A percentile compares a stretch with the other conserved stretches of the same genome.
Conservation (phyloP, 1,139 yeast genomes). For the Cylindricascospora bacillispora region DNA sequence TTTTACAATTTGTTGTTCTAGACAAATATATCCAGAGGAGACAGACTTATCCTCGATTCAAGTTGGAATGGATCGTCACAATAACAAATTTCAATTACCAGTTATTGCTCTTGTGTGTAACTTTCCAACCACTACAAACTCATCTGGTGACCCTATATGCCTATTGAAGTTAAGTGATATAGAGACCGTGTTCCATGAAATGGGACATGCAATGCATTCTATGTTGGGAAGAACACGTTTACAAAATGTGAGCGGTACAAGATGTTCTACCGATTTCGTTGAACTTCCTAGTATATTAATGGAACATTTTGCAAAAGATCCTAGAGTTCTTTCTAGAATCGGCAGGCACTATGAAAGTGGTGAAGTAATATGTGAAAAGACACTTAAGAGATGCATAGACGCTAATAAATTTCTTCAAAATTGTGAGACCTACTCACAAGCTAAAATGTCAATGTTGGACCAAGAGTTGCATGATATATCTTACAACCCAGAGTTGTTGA, state of each 20-base stretch:
- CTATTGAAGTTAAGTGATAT: conserved; percentile 65
- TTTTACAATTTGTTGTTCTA: conserved; percentile 90
- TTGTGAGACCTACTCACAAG: conserved; percentile 76
- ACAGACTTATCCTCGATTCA: conserved; percentile 29
- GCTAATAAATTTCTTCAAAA: conserved; percentile 45
- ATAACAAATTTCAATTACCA: conserved; percentile 60
- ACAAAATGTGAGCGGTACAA: conserved; percentile 88
- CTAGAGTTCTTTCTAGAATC: conserved; percentile 57
- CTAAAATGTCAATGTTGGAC: conserved; percentile 81
- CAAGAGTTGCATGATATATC: conserved; percentile 53
- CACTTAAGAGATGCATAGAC: conserved; percentile 39
- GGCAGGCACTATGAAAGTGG: conserved; percentile 66
- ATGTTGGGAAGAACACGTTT: conserved; percentile 85
- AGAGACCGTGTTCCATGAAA: conserved; percentile 90
- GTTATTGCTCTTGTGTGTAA: conserved; percentile 84
- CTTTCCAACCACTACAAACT: conserved; percentile 33
- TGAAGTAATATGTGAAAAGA: conserved; percentile 40
- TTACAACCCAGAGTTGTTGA: conserved; percentile 14
- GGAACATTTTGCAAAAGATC: conserved; percentile 85
- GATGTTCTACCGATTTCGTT: conserved; percentile 94
- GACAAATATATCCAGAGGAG: conserved; percentile 50
- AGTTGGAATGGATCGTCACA: conserved; percentile 27
- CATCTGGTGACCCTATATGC: conserved; percentile 20
- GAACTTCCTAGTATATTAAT: conserved; percentile 89
- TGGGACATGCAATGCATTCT: conserved; percentile 99